Conservation (phyloP, 805 yeast genomes). For the Starmerella sp. region DNA sequence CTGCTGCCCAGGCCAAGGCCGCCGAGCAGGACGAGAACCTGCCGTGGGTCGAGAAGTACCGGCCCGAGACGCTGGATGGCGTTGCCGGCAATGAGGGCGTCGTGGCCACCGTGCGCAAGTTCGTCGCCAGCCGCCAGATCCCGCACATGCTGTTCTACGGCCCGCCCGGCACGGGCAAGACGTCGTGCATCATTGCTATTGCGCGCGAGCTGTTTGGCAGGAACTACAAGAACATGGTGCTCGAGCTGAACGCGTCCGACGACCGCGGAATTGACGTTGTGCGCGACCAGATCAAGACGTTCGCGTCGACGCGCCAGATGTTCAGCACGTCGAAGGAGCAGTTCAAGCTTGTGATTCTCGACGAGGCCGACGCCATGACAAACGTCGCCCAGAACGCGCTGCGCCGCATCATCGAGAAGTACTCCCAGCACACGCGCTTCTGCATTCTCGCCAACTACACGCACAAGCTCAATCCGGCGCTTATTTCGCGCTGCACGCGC, state of each 20-base stretch:
- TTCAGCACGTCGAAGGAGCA: conserved; percentile 47
- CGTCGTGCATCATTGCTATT: conserved; percentile 78
- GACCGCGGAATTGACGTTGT: conserved; percentile 98
- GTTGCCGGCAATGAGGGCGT: conserved; percentile 87
- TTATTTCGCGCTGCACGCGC: conserved; percentile 86
- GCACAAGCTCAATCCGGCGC: conserved; percentile 90
- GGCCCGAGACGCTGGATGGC: conserved; percentile 75
- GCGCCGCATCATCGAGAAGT: conserved; percentile 86
- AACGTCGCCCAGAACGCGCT: conserved; percentile 92
- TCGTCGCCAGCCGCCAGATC: conserved; percentile 67
- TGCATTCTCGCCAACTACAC: conserved; percentile 93
- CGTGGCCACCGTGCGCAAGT: conserved; percentile 71
- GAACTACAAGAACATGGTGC: conserved; percentile 73
- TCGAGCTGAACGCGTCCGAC: conserved; percentile 93
- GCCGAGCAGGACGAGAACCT: conserved; percentile 13
- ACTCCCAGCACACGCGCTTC: conserved; percentile 88
- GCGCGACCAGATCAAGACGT: conserved; percentile 89
- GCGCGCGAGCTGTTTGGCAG: conserved; percentile 83
- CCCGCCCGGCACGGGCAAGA: conserved; percentile 91
- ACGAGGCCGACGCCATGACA: conserved; percentile 97
- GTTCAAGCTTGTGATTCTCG: conserved; percentile 81
- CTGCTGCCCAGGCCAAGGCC: not conserved
- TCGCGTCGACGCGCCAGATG: conserved; percentile 91
- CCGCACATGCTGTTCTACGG: conserved; percentile 93
- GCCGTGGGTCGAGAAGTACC: conserved; percentile 79